Evolutionary conservation across 2,329 filamentous ascomycete genomes (phyloP).

Genomic region (Thelonectria olida): DNA sequence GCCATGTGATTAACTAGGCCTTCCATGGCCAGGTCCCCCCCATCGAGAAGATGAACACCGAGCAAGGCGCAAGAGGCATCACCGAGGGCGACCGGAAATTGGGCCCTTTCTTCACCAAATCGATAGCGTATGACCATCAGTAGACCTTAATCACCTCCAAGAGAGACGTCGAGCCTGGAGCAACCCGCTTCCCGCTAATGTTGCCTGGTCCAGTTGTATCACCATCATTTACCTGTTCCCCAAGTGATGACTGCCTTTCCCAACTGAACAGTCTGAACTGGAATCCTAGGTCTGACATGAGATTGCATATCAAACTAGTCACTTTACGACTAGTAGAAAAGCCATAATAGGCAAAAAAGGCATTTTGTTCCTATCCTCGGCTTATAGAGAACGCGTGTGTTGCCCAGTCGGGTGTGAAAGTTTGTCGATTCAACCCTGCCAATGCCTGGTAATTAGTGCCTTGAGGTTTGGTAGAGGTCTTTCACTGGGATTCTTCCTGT

Average conservation of each 20-base stretch:
- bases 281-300: slow-evolving; percentile 15
- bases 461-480: neutral
- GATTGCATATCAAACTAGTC: slow-evolving; percentile 2
- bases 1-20: no score
- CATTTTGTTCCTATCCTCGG: neutral
- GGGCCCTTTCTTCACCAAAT: neutral
- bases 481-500: neutral
- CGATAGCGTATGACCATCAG: neutral
- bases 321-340: neutral
- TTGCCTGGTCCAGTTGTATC: neutral
- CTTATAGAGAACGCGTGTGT: neutral
- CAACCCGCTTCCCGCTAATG: slow-evolving; percentile 13
- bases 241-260: neutral
- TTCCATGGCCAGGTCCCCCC: no score
- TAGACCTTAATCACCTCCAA: neutral
- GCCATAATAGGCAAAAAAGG: neutral
- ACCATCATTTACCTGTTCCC: neutral
- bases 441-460: neutral
- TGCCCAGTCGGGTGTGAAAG: neutral
- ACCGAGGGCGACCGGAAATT: neutral
- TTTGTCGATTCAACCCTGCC: neutral
- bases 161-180: slow-evolving; percentile 3
- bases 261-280: neutral
- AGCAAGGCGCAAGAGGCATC: neutral
- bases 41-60: neutral